These are phyloP conservation scores for Deinandra increscens DNA, from an alignment of 129 eudicot species.

Conservation along the genomic window DNA sequence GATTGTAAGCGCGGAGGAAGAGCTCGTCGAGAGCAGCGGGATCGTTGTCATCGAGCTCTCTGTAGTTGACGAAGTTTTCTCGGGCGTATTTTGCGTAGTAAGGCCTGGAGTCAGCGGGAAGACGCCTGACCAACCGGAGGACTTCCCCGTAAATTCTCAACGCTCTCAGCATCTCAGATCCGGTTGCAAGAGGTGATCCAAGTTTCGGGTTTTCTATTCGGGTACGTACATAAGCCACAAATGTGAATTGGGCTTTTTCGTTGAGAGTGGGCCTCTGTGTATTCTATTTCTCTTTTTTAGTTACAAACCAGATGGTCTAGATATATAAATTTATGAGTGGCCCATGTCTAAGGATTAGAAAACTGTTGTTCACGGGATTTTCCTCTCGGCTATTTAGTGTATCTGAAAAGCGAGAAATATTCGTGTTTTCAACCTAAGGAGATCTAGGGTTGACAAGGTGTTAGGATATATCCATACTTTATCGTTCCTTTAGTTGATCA, in stretches of 20 bases:
- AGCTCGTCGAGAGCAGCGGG: conserved; percentile 57
- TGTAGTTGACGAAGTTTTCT: conserved; percentile 87
- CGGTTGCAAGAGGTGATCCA: not conserved
- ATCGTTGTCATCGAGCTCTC: conserved; percentile 62
- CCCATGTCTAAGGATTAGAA: too few species aligned
- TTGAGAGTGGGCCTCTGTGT: too few species aligned
- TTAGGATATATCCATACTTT: too few species aligned
- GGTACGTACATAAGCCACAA: conserved; percentile 17
- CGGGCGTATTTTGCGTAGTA: conserved; percentile 94
- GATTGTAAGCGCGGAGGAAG: conserved; percentile 68
- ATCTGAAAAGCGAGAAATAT: too few species aligned
- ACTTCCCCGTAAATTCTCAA: conserved; percentile 78
- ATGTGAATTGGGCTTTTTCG: not conserved
- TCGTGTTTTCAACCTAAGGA: too few species aligned
- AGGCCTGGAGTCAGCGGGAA: conserved; percentile 71
- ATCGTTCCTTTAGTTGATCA: too few species aligned
- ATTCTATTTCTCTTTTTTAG: too few species aligned
- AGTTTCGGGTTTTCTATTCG: conserved; percentile 24
- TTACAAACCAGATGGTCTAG: too few species aligned
- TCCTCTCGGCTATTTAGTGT: too few species aligned
- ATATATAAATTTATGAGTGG: too few species aligned
- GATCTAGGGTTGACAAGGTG: too few species aligned
- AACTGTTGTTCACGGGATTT: too few species aligned
- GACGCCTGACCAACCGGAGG: conserved; percentile 73
- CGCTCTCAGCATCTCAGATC: conserved; percentile 60